phyloP scores from a whole-genome alignment of 2,329 filamentous ascomycete species.

The Furcasterigmium furcatum region DNA sequence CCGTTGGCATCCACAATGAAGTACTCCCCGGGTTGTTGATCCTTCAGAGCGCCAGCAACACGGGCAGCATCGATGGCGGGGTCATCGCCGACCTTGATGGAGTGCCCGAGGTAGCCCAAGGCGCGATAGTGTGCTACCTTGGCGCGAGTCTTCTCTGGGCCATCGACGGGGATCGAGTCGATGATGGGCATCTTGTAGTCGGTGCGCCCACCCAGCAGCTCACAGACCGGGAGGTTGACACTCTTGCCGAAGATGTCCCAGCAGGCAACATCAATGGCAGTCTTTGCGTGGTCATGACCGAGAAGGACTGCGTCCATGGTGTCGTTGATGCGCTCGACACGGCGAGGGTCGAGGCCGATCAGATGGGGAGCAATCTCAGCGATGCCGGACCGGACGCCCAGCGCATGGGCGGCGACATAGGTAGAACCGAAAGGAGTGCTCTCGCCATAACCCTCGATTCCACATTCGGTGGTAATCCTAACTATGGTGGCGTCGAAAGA shows the following conservation, averaged over 20 bases:
- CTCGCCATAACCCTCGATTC: background rate
- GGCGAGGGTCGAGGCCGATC: background rate
- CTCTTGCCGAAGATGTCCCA: background rate
- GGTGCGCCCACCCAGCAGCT: background rate
- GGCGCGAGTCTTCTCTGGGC: background rate
- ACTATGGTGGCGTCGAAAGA: constrained; percentile 4
- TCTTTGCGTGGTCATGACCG: background rate
- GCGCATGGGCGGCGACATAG: background rate
- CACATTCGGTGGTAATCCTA: background rate
- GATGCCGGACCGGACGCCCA: constrained; percentile 1
- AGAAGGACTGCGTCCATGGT: background rate
- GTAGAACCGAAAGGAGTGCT: constrained; percentile 2
- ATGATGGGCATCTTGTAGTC: background rate
- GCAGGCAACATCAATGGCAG: background rate
- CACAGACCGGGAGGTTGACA: background rate
- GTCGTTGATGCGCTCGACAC: background rate
- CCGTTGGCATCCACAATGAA: background rate
- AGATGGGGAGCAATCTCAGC: background rate
- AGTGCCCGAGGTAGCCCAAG: background rate
- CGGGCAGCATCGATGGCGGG: background rate
- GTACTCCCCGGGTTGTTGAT: background rate
- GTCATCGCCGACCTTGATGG: background rate
- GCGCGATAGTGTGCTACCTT: background rate
- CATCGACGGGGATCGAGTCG: background rate
- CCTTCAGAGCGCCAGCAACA: background rate